Evolutionary conservation across 2,329 filamentous ascomycete genomes (phyloP), one percentile per base, ranked within the genome.

Genomic region (Raffaelea albimanens): DNA sequence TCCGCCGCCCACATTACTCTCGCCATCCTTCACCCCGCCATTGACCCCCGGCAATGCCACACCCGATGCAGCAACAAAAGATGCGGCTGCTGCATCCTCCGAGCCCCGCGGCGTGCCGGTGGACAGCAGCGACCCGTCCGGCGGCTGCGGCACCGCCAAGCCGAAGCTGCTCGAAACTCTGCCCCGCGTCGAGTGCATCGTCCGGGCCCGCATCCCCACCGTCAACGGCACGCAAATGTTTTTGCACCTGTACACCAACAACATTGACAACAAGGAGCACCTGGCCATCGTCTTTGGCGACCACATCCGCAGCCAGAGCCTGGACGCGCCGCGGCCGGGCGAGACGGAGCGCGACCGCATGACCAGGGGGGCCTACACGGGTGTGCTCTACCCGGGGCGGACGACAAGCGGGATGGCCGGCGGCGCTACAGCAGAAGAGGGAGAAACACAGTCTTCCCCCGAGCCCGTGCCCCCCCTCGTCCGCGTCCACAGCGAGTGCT

Each of bases 401-500:
- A 87, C 83, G 16, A 85, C 78, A 49, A 91, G 85, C 60, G 78
- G 83, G 49, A 70, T 84, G 47, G 4, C 25, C 53, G 34, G 11
- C 3, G 11, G 4, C 8, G 18, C 20, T 5, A 13, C 29, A 5
- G 14, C 21, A 16, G 14, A 29, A 34, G 10, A 34, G 16, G 10
- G 10, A 34, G 31, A 34, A 16, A 9, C 4, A 14, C 23, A 18
- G 8, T 29, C 16, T 14, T 50, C 46, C 5, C 16, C 48, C 3
- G 45, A 39, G 21, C 47, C 53, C 4, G 60, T 59, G 3, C 66
- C 84, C 1, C 87, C 93, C 0, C 71, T 98, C 36, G 91, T 98
- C 42, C 79, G 93, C 49, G 98, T 98, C 61, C 93, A 98, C 65
- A 95, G 87, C 3, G 93, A 98, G 66, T 98, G 93, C 68, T 98